A percentile compares a stretch with the other conserved stretches of the same genome.
Conservation (phyloP, 78 protist genomes). For the Dictyostelium discoideum region DNA sequence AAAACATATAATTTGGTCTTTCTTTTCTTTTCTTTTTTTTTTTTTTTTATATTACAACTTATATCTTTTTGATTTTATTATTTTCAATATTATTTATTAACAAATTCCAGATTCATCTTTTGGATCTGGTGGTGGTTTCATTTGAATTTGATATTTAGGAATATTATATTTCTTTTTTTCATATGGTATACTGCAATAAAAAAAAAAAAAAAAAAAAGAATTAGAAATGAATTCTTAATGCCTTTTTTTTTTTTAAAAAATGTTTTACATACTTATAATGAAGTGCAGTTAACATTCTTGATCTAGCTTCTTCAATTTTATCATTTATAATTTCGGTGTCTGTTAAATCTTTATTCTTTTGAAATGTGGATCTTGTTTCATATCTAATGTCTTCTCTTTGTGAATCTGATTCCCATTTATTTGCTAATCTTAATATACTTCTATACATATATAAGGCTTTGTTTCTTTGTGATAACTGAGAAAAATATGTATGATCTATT, state of each 20-base stretch:
- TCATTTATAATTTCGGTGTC: constrained; percentile 8
- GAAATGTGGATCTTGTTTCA: constrained; percentile 47
- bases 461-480: neutral
- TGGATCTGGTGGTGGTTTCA: constrained; percentile 31
- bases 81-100: neutral
- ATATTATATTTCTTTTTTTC: constrained; percentile 45
- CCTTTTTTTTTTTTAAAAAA: too few relatives aligned
- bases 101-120: constrained; percentile 29
- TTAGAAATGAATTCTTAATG: neutral
- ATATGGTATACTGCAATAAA: constrained; percentile 19
- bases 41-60: neutral
- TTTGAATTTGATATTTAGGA: neutral
- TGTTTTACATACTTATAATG: constrained; percentile 50
- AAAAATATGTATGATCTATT: constrained; percentile 12
- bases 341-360: constrained; percentile 16
- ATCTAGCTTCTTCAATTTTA: constrained; percentile 75
- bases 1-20: neutral
- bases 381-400: constrained; percentile 47
- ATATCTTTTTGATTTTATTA: neutral
- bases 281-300: constrained; percentile 48
- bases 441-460: constrained; percentile 46
- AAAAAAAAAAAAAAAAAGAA: neutral
- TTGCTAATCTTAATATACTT: constrained; percentile 51
- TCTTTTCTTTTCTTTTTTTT: too few relatives aligned
- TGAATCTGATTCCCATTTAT: constrained; percentile 46